Evolutionary conservation across 352 stramenopile species (phyloP), one percentile per base, ranked within the genome.

Genomic region (Globisporangium yorkense): DNA sequence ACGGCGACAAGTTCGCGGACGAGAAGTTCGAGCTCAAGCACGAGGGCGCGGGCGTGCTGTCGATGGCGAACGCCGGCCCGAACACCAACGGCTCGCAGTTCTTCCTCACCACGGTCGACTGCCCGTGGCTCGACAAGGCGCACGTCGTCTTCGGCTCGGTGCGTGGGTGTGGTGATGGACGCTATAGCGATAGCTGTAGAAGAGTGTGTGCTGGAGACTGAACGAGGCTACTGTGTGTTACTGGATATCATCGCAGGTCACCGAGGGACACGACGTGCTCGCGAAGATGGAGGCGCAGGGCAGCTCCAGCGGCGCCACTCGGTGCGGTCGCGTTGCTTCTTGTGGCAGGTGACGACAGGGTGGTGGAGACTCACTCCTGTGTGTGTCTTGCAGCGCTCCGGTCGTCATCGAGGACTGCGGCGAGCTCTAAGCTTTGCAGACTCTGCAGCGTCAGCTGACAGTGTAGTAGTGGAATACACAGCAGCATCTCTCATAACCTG

Each of bases 71-170:
- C 74, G 88, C 88, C 5, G 97, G 97, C 2, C 87, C 84, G 7
- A 89, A 99, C 84, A 99, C 96, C 1, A 99, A 99, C 73, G 94
- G 94, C 20, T 98, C 90, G 66, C 95, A 98, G 78, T 99, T 99
- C 77, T 99, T 99, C 80, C 91, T 99, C 46, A 96, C 86, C 27
- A 96, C 87, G 0, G 89, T 96, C 54, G 86, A 96, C 77, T 96
- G 87, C 61, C 83, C 84, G 0, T 96, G 88, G 88, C 72, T 97
- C 57, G 89, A 97, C 70, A 74, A 77, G 57, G 76, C 74, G 16
- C 89, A 97, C 71, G 86, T 96, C 29, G 89, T 97, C 51, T 97
- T 99, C 67, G 97, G 97, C 55, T 87, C 96, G 60, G 88, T 98
- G 27, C 40, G 52, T 31, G 39, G 4, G 41, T 46, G 41, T 46